phyloP scores from a whole-genome alignment of 208 protist species.

The Acanthamoeba castellanii region DNA sequence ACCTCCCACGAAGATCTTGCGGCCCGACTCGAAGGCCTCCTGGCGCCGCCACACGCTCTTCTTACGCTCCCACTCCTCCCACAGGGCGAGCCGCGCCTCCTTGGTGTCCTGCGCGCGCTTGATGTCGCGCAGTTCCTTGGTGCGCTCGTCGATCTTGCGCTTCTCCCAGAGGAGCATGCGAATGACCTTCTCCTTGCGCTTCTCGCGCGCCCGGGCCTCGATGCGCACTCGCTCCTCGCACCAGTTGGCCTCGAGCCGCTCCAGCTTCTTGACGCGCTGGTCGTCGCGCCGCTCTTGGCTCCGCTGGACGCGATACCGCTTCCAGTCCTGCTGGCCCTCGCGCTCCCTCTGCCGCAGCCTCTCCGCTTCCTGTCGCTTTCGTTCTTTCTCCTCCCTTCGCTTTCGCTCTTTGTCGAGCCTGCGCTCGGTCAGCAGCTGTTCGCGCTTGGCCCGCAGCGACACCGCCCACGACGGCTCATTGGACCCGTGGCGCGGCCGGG shows the following conservation, averaged over 20 bases:
- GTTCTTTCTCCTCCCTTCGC: background rate
- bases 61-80: conserved; percentile 1
- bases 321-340: background rate
- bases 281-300: background rate
- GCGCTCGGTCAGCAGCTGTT: background rate
- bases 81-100: background rate
- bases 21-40: background rate
- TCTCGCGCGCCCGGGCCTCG: background rate
- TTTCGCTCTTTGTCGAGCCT: background rate
- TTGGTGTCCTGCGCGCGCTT: background rate
- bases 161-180: background rate
- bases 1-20: conserved; percentile 20
- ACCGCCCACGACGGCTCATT: background rate
- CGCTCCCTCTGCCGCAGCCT: background rate
- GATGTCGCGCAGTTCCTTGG: background rate
- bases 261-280: background rate
- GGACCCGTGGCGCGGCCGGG: no score
- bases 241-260: background rate
- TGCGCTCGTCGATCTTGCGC: background rate
- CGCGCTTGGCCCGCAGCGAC: background rate
- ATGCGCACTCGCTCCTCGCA: background rate
- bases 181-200: conserved; percentile 45
- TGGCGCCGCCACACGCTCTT: background rate
- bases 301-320: background rate
- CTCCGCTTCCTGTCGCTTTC: background rate